phyloP scores from a whole-genome alignment of 352 stramenopile genomes.

The Saprolegnia parasitica region DNA sequence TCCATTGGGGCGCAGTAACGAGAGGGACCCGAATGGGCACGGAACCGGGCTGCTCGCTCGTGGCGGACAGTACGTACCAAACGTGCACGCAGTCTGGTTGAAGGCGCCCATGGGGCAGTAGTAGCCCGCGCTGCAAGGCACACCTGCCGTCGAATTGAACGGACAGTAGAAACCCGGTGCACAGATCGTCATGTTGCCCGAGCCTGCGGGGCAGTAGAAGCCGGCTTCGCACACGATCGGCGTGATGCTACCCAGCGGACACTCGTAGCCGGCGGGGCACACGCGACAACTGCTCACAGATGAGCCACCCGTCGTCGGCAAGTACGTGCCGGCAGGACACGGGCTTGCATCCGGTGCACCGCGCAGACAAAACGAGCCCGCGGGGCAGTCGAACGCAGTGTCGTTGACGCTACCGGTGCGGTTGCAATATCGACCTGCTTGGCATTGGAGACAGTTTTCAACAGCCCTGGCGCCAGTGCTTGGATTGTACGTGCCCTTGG shows the following conservation, averaged over 20 bases:
- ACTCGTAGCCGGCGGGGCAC: conserved; percentile 64
- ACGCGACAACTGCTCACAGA: conserved; percentile 39
- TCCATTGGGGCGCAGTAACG: conserved; percentile 43
- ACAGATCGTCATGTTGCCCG: conserved; percentile 48
- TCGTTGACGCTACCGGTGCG: conserved; percentile 55
- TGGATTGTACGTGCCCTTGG: conserved; percentile 55
- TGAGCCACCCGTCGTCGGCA: conserved; percentile 36
- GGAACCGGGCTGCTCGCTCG: conserved; percentile 48
- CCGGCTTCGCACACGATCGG: conserved; percentile 47
- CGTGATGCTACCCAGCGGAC: conserved; percentile 39
- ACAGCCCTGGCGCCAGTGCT: conserved; percentile 35
- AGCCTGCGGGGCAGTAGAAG: conserved; percentile 56
- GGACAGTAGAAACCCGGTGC: conserved; percentile 65
- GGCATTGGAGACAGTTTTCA: conserved; percentile 58
- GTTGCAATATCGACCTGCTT: conserved; percentile 69
- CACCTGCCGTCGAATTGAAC: conserved; percentile 56
- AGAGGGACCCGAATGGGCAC: conserved; percentile 75
- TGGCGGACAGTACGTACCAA: conserved; percentile 71
- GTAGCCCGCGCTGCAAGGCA: conserved; percentile 63
- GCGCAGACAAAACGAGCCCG: conserved; percentile 61
- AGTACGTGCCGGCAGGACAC: conserved; percentile 51
- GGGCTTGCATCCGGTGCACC: conserved; percentile 35
- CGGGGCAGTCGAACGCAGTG: conserved; percentile 57
- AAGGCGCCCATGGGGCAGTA: conserved; percentile 54
- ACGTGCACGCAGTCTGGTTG: conserved; percentile 38